Base-by-base conservation (phyloP, 495 filamentous ascomycete species). In the Thermothielavioides terrestris region DNA sequence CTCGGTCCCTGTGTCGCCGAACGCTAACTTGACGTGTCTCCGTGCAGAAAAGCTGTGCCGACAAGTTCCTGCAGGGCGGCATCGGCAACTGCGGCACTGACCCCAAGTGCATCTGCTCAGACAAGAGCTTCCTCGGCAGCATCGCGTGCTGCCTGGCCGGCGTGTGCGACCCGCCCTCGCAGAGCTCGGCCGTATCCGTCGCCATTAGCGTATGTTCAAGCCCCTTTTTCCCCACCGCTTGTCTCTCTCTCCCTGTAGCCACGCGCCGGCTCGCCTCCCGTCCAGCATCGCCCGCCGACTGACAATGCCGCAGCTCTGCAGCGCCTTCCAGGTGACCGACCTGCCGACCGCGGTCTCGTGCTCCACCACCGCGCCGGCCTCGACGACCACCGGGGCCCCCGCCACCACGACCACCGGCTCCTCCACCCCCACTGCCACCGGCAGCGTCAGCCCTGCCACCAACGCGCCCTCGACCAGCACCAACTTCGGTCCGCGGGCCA, bases 81-180 rank as follows among this genome's bases (percentile, higher is more conserved):
- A 71, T 73, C 46, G 77, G 73, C 37, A 52, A 66, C 50, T 89
- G 86, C 66, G 65, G 69, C 12, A 45, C 75, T 40, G 77, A 88
- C 49, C 60, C 80, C 52, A 56, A 64, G 31, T 94, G 88, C 63
- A 87, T 90, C 57, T 94, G 88, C 69, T 56, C 50, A 10, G 69
- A 76, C 63, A 55, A 63, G 6, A 59, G 62, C 8, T 86, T 86
- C 70, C 71, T 94, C 49, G 55, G 38, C 30, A 54, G 65, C 27
- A 79, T 92, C 49, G 67, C 79, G 25, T 86, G 83, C 71, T 94
- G 88, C 61, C 70, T 94, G 6, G 59, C 64, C 4, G 59, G 56
- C 2, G 61, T 49, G 9, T 94, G 88, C 66, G 53, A 62, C 37
- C 7, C 50, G 1, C 62, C 63, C 0, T 82, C 86, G 32, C 77